Conservation (phyloP, 106 monocot species). For the Allium cepa region DNA sequence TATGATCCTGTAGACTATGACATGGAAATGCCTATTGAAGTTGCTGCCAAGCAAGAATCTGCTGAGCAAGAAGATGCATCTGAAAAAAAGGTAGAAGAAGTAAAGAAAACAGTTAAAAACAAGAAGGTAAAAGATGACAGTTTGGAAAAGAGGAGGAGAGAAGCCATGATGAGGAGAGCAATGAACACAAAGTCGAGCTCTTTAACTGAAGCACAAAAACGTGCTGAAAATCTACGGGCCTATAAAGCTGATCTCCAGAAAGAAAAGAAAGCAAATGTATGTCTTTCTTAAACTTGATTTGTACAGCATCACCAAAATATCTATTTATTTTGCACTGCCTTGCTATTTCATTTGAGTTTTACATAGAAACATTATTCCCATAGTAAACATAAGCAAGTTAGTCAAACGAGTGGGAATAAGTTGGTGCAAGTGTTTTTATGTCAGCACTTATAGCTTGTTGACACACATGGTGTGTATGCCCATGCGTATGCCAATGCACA, state of each 20-base stretch:
- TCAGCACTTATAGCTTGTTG: too few species aligned
- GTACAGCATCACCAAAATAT: too few species aligned
- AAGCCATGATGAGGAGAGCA: constrained; percentile 29
- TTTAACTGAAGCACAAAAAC: constrained; percentile 78
- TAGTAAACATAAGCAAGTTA: too few species aligned
- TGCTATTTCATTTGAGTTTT: too few species aligned
- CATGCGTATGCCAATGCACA: too few species aligned
- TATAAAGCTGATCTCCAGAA: constrained; percentile 95
- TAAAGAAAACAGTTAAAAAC: constrained; percentile 37
- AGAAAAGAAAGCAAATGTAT: constrained; percentile 78
- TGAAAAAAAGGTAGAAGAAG: constrained; percentile 12
- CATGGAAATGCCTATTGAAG: constrained; percentile 27
- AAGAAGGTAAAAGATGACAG: constrained; percentile 43
- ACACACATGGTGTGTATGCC: too few species aligned
- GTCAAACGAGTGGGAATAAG: too few species aligned
- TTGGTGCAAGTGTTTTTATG: too few species aligned
- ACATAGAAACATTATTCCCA: too few species aligned
- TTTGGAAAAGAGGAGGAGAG: constrained; percentile 41
- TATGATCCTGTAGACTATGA: constrained; percentile 81
- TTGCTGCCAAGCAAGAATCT: constrained; percentile 21
- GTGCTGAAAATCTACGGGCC: constrained; percentile 78
- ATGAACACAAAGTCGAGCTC: constrained; percentile 33
- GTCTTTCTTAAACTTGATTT: neutral
- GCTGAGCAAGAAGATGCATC: constrained; percentile 20
- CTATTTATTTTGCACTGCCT: too few species aligned